A percentile compares a stretch with the other conserved stretches of the same genome.
These are phyloP conservation scores for Uncinocarpus reesii DNA, from an alignment of 2,329 filamentous ascomycete genomes.

Conservation along the genomic window DNA sequence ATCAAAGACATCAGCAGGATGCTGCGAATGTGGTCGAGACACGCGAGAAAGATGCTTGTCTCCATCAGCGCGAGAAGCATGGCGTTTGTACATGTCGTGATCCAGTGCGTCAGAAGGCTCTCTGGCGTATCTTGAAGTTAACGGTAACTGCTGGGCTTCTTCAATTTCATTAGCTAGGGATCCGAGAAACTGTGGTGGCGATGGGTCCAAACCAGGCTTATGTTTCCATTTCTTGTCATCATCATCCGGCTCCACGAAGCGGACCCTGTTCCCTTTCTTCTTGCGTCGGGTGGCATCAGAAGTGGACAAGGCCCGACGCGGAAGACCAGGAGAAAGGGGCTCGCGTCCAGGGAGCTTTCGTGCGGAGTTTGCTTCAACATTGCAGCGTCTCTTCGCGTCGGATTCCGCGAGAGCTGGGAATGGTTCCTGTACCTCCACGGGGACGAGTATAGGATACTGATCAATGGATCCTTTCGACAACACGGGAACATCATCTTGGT, in stretches of 20 bases:
- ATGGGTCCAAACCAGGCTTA: conserved; percentile 13
- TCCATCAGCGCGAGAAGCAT: background rate
- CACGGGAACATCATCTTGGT: conserved; percentile 15
- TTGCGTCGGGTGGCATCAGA: background rate
- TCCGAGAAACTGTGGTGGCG: background rate
- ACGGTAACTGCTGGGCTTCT: background rate
- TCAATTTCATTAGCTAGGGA: conserved; percentile 1
- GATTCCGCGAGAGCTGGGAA: background rate
- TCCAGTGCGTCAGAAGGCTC: background rate
- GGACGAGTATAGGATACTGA: conserved; percentile 37
- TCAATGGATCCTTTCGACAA: conserved; percentile 34
- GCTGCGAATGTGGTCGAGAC: background rate
- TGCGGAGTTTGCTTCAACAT: background rate
- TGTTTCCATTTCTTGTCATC: conserved; percentile 3
- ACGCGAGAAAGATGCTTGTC: background rate
- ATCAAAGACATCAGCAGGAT: background rate
- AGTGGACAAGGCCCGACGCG: background rate
- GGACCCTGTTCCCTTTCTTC: conserved; percentile 12
- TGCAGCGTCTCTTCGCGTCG: background rate
- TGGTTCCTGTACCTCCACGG: conserved; percentile 20
- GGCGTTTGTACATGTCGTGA: background rate
- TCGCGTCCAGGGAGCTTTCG: background rate
- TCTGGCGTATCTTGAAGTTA: background rate
- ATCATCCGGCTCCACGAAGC: conserved; percentile 11
- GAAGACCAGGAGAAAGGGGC: background rate